phyloP scores from a whole-genome alignment of 2,329 filamentous ascomycete genomes.

The Diaporthe citri region DNA sequence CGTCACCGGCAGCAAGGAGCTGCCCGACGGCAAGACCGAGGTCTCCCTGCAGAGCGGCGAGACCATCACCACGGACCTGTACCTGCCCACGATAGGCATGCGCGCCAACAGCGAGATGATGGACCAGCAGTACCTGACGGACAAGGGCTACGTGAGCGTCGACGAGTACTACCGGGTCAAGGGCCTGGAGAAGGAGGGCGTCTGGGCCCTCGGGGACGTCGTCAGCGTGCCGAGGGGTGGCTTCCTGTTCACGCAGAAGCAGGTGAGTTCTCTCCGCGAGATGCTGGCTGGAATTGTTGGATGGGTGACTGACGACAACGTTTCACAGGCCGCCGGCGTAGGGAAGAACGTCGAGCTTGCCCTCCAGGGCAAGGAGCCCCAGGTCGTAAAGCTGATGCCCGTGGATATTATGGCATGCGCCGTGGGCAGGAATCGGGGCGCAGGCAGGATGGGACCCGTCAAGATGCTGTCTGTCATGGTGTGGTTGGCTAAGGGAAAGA shows the following conservation, averaged over 20 bases:
- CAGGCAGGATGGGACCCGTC: conserved; percentile 60
- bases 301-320: not conserved
- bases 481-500: conserved; percentile 65
- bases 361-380: conserved; percentile 58
- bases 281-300: not conserved
- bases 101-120: conserved; percentile 68
- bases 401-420: conserved; percentile 63
- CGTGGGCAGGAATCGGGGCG: conserved; percentile 63
- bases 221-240: conserved; percentile 62
- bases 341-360: conserved; percentile 66
- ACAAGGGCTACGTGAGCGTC: conserved; percentile 59
- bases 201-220: conserved; percentile 68
- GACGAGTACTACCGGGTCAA: conserved; percentile 65
- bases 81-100: conserved; percentile 68
- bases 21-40: conserved; percentile 60
- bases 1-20: conserved; percentile 52
- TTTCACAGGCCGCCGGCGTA: conserved; percentile 58
- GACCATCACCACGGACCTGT: conserved; percentile 65
- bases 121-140: conserved; percentile 57
- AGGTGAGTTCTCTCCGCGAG: conserved; percentile 51
- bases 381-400: conserved; percentile 59
- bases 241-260: conserved; percentile 61
- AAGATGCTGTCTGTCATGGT: conserved; percentile 65
- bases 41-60: conserved; percentile 61
- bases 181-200: conserved; percentile 51